Evolutionary conservation across 1,284 basidiomycete genomes (phyloP).

Genomic region (Earliella scabrosa): DNA sequence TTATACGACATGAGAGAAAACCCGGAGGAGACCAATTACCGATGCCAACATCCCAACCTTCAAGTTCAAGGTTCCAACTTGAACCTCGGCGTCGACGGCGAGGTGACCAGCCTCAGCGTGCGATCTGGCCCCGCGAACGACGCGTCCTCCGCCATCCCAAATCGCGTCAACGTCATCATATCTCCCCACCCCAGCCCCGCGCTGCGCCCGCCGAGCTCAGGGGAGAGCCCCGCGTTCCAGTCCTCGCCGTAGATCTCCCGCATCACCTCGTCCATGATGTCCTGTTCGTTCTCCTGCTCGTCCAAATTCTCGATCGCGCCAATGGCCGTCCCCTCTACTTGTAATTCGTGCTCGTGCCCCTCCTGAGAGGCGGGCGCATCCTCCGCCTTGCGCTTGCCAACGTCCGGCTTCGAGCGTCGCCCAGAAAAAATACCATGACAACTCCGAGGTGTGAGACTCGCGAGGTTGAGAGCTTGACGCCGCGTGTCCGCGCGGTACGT

Average conservation of each 20-base stretch:
- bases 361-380: constrained; percentile 3
- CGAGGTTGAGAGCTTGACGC: constrained; percentile 22
- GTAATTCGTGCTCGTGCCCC: background rate
- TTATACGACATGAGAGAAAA: too few relatives aligned
- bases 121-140: constrained; percentile 27
- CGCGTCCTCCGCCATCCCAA: constrained; percentile 22
- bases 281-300: constrained; percentile 28
- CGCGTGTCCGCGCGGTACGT: constrained; percentile 31
- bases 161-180: constrained; percentile 9
- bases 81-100: constrained; percentile 23
- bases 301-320: constrained; percentile 1
- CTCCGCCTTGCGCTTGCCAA: constrained; percentile 13
- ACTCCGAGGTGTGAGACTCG: constrained; percentile 29
- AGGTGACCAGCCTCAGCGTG: constrained; percentile 28
- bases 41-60: too few relatives aligned
- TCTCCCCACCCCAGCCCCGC: constrained; percentile 23
- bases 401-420: constrained; percentile 10
- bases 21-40: too few relatives aligned
- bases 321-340: too few relatives aligned
- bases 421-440: constrained; percentile 29
- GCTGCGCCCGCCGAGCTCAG: constrained; percentile 5
- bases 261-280: constrained; percentile 36
- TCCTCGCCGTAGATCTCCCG: constrained; percentile 33
- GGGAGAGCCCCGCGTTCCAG: constrained; percentile 27
- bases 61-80: background rate